A percentile compares a stretch with the other conserved stretches of the same genome.
Conservation (phyloP, 1,139 yeast genomes). For the Debaryomycetaceae sp. region DNA sequence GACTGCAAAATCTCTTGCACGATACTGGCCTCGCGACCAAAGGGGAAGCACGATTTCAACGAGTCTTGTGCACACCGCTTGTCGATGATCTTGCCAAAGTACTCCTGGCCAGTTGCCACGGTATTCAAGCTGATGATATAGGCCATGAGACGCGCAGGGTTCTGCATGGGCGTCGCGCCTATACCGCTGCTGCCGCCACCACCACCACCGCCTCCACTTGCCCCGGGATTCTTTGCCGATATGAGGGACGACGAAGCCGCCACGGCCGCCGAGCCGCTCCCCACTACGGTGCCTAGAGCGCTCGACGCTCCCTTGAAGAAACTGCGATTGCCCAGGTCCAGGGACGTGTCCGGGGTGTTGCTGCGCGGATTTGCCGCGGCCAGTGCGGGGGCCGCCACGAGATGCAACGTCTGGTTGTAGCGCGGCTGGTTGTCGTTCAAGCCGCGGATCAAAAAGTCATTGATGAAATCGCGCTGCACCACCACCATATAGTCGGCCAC, state of each 20-base stretch:
- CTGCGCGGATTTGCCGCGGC: constrained; percentile 6
- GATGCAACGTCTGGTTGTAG: constrained; percentile 27
- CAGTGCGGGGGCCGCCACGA: constrained; percentile 8
- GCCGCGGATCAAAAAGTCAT: constrained; percentile 35
- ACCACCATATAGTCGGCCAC: constrained; percentile 22
- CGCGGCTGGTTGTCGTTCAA: constrained; percentile 49
- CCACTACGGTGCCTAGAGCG: constrained; percentile 37
- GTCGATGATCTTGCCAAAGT: constrained; percentile 37
- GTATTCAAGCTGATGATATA: constrained; percentile 52
- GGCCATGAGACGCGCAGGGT: constrained; percentile 29
- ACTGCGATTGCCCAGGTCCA: constrained; percentile 23
- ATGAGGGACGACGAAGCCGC: constrained; percentile 7
- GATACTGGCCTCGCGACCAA: constrained; percentile 39
- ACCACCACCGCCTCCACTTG: constrained; percentile 2
- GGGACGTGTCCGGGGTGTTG: constrained; percentile 21
- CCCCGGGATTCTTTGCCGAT: too few relatives aligned
- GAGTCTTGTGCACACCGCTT: constrained; percentile 8
- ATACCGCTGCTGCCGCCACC: constrained; percentile 5
- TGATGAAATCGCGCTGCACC: constrained; percentile 25
- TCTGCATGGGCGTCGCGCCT: constrained; percentile 11
- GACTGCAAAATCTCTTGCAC: constrained; percentile 28
- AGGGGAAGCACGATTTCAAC: constrained; percentile 27
- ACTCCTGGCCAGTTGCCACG: constrained; percentile 45
- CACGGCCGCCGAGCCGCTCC: constrained; percentile 15
- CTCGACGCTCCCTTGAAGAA: constrained; percentile 37